A percentile compares a stretch with the other conserved stretches of the same genome.
These are phyloP conservation scores for Darksidea phi DNA, from an alignment of 495 filamentous ascomycete species.

Conservation along the genomic window DNA sequence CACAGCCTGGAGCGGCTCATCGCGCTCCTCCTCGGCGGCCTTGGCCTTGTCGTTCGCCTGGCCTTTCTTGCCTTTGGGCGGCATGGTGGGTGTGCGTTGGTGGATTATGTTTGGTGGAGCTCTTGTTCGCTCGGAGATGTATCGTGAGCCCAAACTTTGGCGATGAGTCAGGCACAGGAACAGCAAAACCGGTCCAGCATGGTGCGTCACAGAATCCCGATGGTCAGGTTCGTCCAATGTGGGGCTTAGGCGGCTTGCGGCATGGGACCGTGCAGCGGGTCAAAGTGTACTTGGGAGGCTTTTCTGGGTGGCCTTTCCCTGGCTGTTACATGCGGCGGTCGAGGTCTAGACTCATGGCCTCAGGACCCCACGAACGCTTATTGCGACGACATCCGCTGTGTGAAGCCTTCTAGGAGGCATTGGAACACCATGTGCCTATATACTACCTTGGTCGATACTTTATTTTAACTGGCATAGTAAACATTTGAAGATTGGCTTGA, in stretches of 20 bases:
- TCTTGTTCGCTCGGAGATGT: not conserved
- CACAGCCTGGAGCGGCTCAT: constrained; percentile 88
- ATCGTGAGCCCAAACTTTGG: not conserved
- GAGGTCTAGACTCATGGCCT: not conserved
- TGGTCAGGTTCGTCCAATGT: not conserved
- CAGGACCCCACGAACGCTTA: not conserved
- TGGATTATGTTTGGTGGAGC: not conserved
- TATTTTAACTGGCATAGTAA: too few relatives aligned
- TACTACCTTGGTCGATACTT: not conserved
- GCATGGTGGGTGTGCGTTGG: constrained; percentile 37
- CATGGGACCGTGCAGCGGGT: not conserved
- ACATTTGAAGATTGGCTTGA: too few relatives aligned
- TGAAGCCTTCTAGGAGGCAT: not conserved
- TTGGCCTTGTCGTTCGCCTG: constrained; percentile 61
- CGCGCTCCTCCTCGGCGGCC: constrained; percentile 63
- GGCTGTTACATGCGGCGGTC: not conserved
- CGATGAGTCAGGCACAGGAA: not conserved
- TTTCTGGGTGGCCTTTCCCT: too few relatives aligned
- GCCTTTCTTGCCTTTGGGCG: constrained; percentile 58
- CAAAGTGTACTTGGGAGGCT: not conserved
- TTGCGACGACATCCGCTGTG: not conserved
- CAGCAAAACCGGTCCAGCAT: not conserved
- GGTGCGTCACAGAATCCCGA: not conserved
- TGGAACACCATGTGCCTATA: not conserved
- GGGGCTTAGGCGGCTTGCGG: not conserved